Evolutionary conservation across 257 asterid species (phyloP), one percentile per base, ranked within the genome.

Genomic region (Petrea volubilis): DNA sequence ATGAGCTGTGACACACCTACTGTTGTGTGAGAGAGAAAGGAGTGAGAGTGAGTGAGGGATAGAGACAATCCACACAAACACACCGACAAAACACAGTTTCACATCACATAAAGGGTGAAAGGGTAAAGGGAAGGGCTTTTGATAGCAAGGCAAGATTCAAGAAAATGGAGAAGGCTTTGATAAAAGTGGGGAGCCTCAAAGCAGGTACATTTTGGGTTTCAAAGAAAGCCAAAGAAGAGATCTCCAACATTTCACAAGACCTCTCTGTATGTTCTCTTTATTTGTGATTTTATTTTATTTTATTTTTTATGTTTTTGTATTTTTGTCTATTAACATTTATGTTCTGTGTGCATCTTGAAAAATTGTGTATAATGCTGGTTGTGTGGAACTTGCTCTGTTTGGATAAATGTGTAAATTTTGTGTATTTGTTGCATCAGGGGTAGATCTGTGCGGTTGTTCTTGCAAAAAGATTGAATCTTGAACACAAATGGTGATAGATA

Each of bases 161-260:
- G 43, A 55, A 81, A 53, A 85, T 93, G 98, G 98, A 93, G 91
- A 93, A 89, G 81, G 96, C 96, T 33, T 67, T 93, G 82, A 80
- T 84, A 4, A 93, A 81, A 86, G 96, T 89, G 21, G 96, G 88
- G 46, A 93, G 97, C 89, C 58, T 93, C 7, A 93, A 93, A 80
- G 85, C 96, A 23, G 75, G 93, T 43, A 83, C 97, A 73, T 91
- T 91, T 59, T 91, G 97, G 96, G 94, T 93, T 64, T 93, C 97
- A 56, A 86, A 89, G 86, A 93, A 89, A 81, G 96, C 97, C 70
- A 93, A 90, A 81, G 85, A 91, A 83, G 98, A 93, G 89, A 86
- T 93, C 89, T 80, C 92, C 79, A 89, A 83, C 84, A 91, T 91
- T 79, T 77, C 97, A 15, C 91, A 91, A 74, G 97, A 93, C 85